Conservation (phyloP, 768 basidiomycete species). For the Mycena galericulata region DNA sequence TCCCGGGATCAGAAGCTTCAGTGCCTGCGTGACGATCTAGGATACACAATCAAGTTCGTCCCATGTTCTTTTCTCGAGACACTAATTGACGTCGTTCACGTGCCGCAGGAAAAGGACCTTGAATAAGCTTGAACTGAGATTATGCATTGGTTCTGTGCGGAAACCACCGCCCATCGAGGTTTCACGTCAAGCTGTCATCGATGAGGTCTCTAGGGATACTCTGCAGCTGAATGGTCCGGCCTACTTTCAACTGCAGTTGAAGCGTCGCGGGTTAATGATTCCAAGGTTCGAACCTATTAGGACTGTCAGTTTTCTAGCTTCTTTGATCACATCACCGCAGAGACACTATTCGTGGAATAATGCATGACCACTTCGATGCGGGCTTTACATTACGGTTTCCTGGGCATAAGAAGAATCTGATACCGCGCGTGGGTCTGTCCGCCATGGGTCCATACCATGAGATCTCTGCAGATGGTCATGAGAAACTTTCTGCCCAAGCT, state of each 20-base stretch:
- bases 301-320: background rate
- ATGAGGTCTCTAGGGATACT: background rate
- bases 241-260: background rate
- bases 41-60: background rate
- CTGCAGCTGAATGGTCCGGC: background rate
- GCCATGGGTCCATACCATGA: constrained; percentile 33
- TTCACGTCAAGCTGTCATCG: background rate
- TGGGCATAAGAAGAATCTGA: background rate
- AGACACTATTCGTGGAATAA: background rate
- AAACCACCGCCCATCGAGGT: background rate
- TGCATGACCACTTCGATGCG: constrained; percentile 9
- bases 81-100: background rate
- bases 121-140: background rate
- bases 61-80: background rate
- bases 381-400: constrained; percentile 1
- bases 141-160: background rate
- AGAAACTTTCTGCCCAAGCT: constrained; percentile 42
- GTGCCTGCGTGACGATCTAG: background rate
- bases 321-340: background rate
- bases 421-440: background rate
- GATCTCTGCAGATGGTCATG: constrained; percentile 44
- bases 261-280: background rate
- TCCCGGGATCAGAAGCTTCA: background rate
- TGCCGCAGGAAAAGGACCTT: background rate
- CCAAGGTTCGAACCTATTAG: background rate